Conservation (phyloP, 495 filamentous ascomycete species). For the Bombardia bombarda region DNA sequence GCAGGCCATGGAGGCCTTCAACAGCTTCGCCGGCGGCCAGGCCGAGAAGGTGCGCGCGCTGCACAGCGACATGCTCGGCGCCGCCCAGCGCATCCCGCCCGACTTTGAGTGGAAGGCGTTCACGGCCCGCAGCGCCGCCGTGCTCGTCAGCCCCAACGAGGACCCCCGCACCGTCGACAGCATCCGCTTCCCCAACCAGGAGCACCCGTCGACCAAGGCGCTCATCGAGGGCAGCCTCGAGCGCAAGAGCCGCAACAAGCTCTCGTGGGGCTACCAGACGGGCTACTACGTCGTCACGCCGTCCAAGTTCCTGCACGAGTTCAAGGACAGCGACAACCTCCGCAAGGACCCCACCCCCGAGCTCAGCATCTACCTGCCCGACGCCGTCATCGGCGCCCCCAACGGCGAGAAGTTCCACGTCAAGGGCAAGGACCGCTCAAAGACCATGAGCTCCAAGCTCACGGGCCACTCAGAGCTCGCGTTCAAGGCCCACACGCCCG, state of each 20-base stretch:
- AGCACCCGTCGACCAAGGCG: conserved; percentile 69
- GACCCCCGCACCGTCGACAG: conserved; percentile 61
- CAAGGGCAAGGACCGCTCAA: conserved; percentile 79
- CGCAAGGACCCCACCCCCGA: conserved; percentile 76
- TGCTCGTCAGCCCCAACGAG: conserved; percentile 72
- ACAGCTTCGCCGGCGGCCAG: conserved; percentile 66
- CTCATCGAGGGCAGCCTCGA: conserved; percentile 82
- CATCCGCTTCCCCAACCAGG: conserved; percentile 80
- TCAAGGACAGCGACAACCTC: conserved; percentile 85
- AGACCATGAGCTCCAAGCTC: conserved; percentile 42
- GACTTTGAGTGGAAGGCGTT: conserved; percentile 94
- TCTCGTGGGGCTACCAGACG: conserved; percentile 65
- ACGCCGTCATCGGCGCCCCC: conserved; percentile 70
- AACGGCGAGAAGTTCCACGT: conserved; percentile 80
- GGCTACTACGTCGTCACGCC: conserved; percentile 87
- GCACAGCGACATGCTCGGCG: conserved; percentile 73
- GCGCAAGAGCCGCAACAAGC: conserved; percentile 72
- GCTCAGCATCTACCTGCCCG: conserved; percentile 83
- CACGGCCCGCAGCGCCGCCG: conserved; percentile 52
- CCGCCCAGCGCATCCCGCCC: conserved; percentile 70
- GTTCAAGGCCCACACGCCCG: conserved; percentile 60
- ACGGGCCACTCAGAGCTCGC: conserved; percentile 43
- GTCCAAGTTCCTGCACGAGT: conserved; percentile 84
- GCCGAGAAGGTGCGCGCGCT: conserved; percentile 70
- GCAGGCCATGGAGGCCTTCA: conserved; percentile 69